Conservation (phyloP, 345 rosid species). For the Excoecaria cochinchinensis region DNA sequence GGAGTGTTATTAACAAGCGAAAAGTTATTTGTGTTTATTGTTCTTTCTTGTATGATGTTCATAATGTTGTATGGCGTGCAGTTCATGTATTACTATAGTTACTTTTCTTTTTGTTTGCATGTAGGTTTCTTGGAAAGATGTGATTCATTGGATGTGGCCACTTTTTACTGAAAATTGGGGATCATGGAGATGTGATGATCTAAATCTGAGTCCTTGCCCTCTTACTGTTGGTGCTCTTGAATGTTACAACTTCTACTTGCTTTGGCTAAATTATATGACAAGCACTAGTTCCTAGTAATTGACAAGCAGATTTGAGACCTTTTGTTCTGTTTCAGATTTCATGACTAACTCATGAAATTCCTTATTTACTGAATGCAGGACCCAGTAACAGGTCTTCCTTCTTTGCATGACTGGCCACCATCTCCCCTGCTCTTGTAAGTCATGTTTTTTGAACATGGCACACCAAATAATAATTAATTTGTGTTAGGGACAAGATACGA, state of each 20-base stretch:
- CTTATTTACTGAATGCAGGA: slow-evolving; percentile 51
- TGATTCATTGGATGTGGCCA: slow-evolving; percentile 97
- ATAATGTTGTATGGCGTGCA: slow-evolving; percentile 1
- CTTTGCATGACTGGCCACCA: slow-evolving; percentile 58
- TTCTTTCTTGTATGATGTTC: neutral
- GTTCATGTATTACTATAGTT: neutral
- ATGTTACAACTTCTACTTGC: slow-evolving; percentile 4
- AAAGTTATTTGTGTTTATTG: neutral
- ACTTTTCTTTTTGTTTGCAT: neutral
- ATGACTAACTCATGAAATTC: neutral
- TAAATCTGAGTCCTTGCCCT: slow-evolving; percentile 76
- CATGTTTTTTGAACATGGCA: neutral
- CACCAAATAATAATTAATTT: neutral
- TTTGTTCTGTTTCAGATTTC: neutral
- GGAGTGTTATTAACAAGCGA: neutral
- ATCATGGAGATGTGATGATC: slow-evolving; percentile 70
- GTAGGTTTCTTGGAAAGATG: slow-evolving; percentile 84
- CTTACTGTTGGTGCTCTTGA: slow-evolving; percentile 54
- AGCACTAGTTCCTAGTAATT: neutral
- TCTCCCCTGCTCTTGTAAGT: slow-evolving; percentile 79
- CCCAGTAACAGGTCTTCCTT: slow-evolving; percentile 80
- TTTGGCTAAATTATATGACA: neutral
- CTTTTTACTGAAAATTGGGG: slow-evolving; percentile 78
- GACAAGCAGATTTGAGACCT: neutral
- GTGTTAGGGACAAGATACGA: neutral